phyloP scores from a whole-genome alignment of 768 basidiomycete species.

The Lactarius akahatsu region DNA sequence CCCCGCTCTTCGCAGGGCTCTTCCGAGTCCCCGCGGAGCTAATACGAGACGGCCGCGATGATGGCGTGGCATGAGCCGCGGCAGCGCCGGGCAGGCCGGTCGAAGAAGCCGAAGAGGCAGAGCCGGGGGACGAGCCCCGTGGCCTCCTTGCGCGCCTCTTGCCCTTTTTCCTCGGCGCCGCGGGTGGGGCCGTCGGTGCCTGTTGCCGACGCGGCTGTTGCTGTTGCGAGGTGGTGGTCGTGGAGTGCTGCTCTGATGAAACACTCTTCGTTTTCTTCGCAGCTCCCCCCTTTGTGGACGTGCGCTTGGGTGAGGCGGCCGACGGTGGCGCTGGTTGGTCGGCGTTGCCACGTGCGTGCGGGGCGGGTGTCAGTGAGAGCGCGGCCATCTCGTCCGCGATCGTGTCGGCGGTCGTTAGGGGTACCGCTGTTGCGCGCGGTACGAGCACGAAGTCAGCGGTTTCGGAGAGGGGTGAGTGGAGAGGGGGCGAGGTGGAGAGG shows the following conservation, averaged over 20 bases:
- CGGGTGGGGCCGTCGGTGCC: conserved; percentile 8
- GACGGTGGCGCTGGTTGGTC: background rate
- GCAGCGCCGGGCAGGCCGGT: background rate
- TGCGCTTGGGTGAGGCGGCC: background rate
- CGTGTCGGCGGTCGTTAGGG: background rate
- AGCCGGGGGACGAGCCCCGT: background rate
- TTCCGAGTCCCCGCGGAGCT: background rate
- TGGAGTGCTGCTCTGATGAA: background rate
- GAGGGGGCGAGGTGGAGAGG: conserved; percentile 14
- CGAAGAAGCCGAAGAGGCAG: background rate
- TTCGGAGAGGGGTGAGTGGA: conserved; percentile 31
- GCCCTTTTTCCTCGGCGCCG: conserved; percentile 1
- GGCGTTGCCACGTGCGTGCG: background rate
- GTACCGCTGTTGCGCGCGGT: conserved; percentile 51
- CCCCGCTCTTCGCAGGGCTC: background rate
- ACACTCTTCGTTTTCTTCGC: background rate
- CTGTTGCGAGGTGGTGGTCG: conserved; percentile 9
- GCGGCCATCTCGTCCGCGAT: conserved; percentile 6
- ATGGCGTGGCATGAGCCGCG: background rate
- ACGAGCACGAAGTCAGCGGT: conserved; percentile 35
- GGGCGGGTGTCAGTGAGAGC: conserved; percentile 5
- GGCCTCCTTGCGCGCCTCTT: background rate
- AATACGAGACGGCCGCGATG: background rate
- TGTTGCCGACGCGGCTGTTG: conserved; percentile 2
- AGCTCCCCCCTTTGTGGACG: background rate